Percentiles rank a stretch among this genome's conserved stretches.
These are phyloP conservation scores for Boletus reticulatus DNA, from an alignment of 768 basidiomycete species.

Conservation along the genomic window DNA sequence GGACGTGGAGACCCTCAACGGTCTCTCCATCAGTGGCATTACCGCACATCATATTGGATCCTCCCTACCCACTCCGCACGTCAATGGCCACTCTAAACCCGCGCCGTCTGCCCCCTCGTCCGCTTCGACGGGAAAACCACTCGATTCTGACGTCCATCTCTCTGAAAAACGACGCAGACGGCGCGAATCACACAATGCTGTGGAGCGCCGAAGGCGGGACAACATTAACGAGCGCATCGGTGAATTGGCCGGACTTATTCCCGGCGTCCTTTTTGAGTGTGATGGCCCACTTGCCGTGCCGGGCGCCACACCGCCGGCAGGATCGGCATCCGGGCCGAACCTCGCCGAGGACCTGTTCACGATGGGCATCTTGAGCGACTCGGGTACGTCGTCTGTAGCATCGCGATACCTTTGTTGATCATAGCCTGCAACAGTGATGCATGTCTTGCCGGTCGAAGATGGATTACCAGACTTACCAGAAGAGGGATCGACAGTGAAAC, in stretches of 20 bases:
- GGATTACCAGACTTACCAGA: conserved; percentile 31
- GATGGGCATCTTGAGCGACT: conserved; percentile 17
- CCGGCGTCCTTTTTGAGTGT: conserved; percentile 77
- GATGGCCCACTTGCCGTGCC: conserved; percentile 32
- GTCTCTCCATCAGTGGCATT: conserved; percentile 16
- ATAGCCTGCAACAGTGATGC: conserved; percentile 14
- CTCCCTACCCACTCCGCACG: conserved; percentile 13
- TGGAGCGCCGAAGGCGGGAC: conserved; percentile 82
- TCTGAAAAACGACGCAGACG: conserved; percentile 79
- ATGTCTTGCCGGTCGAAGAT: conserved; percentile 24
- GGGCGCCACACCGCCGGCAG: conserved; percentile 9
- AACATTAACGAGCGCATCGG: conserved; percentile 96
- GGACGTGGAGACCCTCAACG: conserved; percentile 23
- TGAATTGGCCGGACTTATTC: conserved; percentile 85
- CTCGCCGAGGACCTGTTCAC: conserved; percentile 21
- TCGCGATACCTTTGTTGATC: not conserved
- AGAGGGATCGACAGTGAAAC: conserved; percentile 24
- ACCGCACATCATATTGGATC: conserved; percentile 21
- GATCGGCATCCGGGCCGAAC: conserved; percentile 9
- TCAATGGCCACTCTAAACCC: conserved; percentile 15
- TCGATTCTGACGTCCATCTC: conserved; percentile 41
- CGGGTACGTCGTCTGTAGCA: conserved; percentile 12
- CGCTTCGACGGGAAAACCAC: conserved; percentile 3
- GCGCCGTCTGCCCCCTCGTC: not conserved
- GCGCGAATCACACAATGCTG: conserved; percentile 88